These are phyloP conservation scores for Kodamaea sagamina DNA, from an alignment of 805 yeast species.

Conservation along the genomic window DNA sequence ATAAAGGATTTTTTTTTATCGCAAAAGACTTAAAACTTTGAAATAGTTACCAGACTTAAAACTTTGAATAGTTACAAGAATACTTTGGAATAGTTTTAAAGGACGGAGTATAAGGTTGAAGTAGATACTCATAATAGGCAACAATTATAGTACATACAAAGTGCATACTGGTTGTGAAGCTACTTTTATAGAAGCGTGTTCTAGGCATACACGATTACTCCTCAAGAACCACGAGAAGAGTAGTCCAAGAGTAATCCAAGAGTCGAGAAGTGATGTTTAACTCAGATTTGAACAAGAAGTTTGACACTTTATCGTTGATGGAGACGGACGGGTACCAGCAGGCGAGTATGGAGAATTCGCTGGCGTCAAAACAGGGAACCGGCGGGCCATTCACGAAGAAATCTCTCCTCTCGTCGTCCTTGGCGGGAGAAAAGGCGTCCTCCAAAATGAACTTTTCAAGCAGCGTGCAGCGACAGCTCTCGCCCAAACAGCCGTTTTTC, in stretches of 20 bases:
- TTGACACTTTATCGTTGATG: slow-evolving; percentile 11
- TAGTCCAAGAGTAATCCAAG: neutral
- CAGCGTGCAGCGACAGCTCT: slow-evolving; percentile 1
- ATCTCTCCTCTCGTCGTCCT: slow-evolving; percentile 30
- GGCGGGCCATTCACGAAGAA: slow-evolving; percentile 10
- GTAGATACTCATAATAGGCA: too few species aligned
- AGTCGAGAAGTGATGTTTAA: slow-evolving; percentile 9
- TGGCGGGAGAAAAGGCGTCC: slow-evolving; percentile 25
- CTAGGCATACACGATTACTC: too few species aligned
- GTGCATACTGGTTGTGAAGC: too few species aligned
- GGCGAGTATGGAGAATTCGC: neutral
- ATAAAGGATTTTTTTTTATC: slow-evolving; percentile 7
- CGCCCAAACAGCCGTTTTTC: slow-evolving; percentile 14
- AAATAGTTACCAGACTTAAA: too few species aligned
- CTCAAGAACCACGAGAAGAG: too few species aligned
- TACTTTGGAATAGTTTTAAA: too few species aligned
- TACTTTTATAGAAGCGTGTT: too few species aligned
- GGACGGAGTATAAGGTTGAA: too few species aligned
- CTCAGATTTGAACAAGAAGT: slow-evolving; percentile 13
- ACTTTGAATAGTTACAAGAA: too few species aligned
- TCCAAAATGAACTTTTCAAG: slow-evolving; percentile 5
- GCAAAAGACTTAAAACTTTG: neutral
- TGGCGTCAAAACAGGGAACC: neutral
- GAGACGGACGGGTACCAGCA: slow-evolving; percentile 3
- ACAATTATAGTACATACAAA: too few species aligned